phyloP scores from a whole-genome alignment of 1,284 basidiomycete genomes.

The Malassezia cuniculi region DNA sequence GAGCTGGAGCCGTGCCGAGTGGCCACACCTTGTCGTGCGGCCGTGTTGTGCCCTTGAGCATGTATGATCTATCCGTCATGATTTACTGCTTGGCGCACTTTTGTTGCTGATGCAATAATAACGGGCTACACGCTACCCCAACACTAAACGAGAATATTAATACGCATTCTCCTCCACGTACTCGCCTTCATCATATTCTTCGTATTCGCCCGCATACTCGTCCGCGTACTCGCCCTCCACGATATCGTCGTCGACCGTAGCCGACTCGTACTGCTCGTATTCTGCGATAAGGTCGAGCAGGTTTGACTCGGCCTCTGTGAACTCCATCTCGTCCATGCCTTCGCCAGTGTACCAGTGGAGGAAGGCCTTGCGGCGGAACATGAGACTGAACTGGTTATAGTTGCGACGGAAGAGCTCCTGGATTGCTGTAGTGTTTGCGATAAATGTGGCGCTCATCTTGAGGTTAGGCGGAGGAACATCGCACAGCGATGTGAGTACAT shows the following conservation, averaged over 20 bases:
- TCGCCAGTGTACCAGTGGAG: slow-evolving; percentile 47
- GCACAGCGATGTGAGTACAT: slow-evolving; percentile 41
- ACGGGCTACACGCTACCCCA: no score
- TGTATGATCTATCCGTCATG: no score
- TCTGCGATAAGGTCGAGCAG: slow-evolving; percentile 47
- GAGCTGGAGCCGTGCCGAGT: neutral
- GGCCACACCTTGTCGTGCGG: neutral
- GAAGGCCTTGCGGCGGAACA: slow-evolving; percentile 46
- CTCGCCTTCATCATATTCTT: slow-evolving; percentile 8
- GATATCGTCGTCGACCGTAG: slow-evolving; percentile 49
- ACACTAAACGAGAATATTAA: neutral
- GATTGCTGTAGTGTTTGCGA: slow-evolving; percentile 45
- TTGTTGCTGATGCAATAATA: no score
- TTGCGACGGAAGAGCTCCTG: slow-evolving; percentile 42
- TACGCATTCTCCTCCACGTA: no score
- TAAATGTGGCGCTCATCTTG: slow-evolving; percentile 45
- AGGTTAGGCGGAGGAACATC: slow-evolving; percentile 41
- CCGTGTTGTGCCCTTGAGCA: neutral
- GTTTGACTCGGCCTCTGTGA: slow-evolving; percentile 46
- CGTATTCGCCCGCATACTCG: slow-evolving; percentile 23
- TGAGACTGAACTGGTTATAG: slow-evolving; percentile 44
- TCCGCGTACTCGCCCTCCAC: slow-evolving; percentile 34
- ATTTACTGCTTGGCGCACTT: no score
- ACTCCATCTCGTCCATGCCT: slow-evolving; percentile 47
- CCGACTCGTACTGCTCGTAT: slow-evolving; percentile 42